Evolutionary conservation across 192 early-diverging fungal genomes (phyloP).

Genomic region (Linnemannia exigua): DNA sequence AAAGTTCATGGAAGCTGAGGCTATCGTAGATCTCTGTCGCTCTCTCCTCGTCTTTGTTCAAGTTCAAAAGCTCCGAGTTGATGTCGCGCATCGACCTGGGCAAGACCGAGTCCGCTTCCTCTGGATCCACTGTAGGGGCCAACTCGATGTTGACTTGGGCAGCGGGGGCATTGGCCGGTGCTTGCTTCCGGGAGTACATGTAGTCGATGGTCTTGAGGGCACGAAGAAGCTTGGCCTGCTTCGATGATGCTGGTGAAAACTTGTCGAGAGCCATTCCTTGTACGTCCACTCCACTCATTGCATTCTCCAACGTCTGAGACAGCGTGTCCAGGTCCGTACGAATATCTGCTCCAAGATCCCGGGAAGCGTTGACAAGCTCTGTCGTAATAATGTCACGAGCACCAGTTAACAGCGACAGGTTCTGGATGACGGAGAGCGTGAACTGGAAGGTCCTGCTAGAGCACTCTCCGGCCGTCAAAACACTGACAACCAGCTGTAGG

Average conservation of each 20-base stretch:
- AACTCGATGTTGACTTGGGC: constrained; percentile 58
- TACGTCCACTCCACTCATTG: constrained; percentile 75
- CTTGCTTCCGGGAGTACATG: constrained; percentile 71
- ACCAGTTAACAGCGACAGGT: constrained; percentile 80
- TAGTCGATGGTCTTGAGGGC: constrained; percentile 96
- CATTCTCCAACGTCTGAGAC: constrained; percentile 65
- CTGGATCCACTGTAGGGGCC: constrained; percentile 59
- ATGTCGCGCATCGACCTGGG: constrained; percentile 61
- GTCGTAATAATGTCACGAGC: constrained; percentile 82
- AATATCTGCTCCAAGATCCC: constrained; percentile 76
- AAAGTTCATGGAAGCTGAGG: constrained; percentile 74
- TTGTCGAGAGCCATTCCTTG: constrained; percentile 80
- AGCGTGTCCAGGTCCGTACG: constrained; percentile 81
- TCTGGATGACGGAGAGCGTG: constrained; percentile 90
- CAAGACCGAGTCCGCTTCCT: constrained; percentile 46
- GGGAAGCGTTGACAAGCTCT: constrained; percentile 80
- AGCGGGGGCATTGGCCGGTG: constrained; percentile 47
- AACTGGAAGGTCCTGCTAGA: constrained; percentile 97
- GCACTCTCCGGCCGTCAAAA: constrained; percentile 90
- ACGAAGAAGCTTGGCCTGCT: constrained; percentile 93
- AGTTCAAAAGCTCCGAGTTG: constrained; percentile 29
- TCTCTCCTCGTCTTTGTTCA: constrained; percentile 64
- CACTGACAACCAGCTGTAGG: constrained; percentile 88
- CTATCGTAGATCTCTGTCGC: constrained; percentile 65
- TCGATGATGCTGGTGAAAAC: constrained; percentile 87